phyloP scores from a whole-genome alignment of 116 monocot species.

The Papilionanthe hybrid region DNA sequence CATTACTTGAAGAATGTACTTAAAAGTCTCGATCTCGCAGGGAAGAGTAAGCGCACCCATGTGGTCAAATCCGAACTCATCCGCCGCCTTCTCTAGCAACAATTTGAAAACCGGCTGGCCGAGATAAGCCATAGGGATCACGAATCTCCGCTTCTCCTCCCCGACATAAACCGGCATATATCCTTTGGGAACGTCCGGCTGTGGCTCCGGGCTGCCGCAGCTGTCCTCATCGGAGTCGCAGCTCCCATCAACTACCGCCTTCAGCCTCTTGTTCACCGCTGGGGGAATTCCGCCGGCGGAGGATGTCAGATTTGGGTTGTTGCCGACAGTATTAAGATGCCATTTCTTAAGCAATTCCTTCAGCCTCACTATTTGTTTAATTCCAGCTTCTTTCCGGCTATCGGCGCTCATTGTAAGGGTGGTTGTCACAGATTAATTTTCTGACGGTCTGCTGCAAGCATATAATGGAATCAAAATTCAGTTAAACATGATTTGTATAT shows the following conservation, averaged over 20 bases:
- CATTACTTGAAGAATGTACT: conserved; percentile 62
- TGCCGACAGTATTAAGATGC: conserved; percentile 22
- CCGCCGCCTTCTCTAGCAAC: conserved; percentile 57
- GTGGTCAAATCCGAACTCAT: conserved; percentile 67
- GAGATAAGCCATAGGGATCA: conserved; percentile 52
- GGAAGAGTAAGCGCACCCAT: conserved; percentile 53
- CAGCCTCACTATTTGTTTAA: conserved; percentile 39
- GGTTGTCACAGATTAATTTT: too few species aligned
- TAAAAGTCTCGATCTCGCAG: conserved; percentile 61
- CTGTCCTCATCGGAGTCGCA: conserved; percentile 47
- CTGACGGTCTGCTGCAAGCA: too few species aligned
- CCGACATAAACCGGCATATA: conserved; percentile 57
- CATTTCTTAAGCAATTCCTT: conserved; percentile 43
- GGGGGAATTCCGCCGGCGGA: not conserved
- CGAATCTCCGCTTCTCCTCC: conserved; percentile 47
- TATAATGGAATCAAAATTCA: too few species aligned
- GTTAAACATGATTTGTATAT: too few species aligned
- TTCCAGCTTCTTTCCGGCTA: conserved; percentile 22
- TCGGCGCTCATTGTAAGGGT: conserved; percentile 25
- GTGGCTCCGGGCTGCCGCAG: conserved; percentile 29
- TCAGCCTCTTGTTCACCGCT: conserved; percentile 20
- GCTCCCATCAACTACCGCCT: not conserved
- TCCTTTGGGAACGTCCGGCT: conserved; percentile 54
- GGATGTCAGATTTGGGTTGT: too few species aligned
- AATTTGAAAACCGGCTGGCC: conserved; percentile 40